Evolutionary conservation across 2,329 filamentous ascomycete species (phyloP), one percentile per base, ranked within the genome.

Genomic region (Hypoxylon sp.): DNA sequence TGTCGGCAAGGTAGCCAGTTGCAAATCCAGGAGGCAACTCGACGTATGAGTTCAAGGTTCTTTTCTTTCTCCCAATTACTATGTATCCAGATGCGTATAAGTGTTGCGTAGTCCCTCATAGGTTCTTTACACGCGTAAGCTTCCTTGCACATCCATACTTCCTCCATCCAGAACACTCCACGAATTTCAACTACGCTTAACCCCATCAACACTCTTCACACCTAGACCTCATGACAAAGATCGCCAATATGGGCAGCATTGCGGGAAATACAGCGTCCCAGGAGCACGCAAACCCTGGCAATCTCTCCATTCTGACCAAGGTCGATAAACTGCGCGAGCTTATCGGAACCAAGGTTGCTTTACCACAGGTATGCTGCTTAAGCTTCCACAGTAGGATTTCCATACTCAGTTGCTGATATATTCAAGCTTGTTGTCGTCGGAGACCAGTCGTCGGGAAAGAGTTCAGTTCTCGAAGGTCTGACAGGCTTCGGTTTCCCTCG

Each of bases 371-470:
- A 70, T 8, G 69, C 65, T 19, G 1, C 44, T 52, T 11, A 11
- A 26, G 8, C 26, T 74, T 79, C 0, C 78, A 76, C 0, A 59
- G 11, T 39, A 39, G n/a, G 35, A 35, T 1, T 1, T 24, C 6
- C 4, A 17, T 53, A 19, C 6, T 14, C 29, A 14, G 14, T 1
- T 44, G 11, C 57, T 73, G 5, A 73, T 90, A 94, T 82, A 10
- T n/a, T 8, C 33, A 59, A 78, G 76, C 92, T 96, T 72, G 91
- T 92, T 37, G 93, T 94, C 6, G 92, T 95, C 9, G 93, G 93
- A 67, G 94, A 93, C 73, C 93, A 96, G 77, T 94, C 92, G 0
- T 94, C 92, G 47, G 93, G 93, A 75, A 97, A 97, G 83, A 94
- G 91, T 78, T 95, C 92, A 1, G 91, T 96, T 17, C 83, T 96